These are phyloP conservation scores for Cryptococcus jaspeensis DNA, from an alignment of 1,284 basidiomycete genomes.

Conservation along the genomic window DNA sequence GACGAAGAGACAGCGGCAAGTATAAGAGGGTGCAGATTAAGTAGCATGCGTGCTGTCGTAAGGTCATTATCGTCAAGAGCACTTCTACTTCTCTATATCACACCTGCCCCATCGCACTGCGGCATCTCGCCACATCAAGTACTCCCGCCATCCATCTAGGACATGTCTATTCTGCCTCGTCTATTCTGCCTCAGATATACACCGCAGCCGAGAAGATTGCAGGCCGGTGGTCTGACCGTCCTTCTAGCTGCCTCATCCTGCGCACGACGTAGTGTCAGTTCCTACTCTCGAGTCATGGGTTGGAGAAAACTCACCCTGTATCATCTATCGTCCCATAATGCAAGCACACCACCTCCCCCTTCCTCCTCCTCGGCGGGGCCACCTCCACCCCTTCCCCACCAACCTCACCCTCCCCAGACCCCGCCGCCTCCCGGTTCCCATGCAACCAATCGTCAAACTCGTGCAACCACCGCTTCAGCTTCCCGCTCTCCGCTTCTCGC, in stretches of 20 bases:
- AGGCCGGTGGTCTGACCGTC: constrained; percentile 50
- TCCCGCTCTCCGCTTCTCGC: constrained; percentile 18
- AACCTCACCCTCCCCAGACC: neutral
- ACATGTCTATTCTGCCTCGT: neutral
- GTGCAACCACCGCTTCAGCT: constrained; percentile 35
- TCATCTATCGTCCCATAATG: constrained; percentile 52
- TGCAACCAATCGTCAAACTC: constrained; percentile 40
- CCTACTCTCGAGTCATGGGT: too few relatives aligned
- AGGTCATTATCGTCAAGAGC: too few relatives aligned
- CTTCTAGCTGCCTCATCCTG: constrained; percentile 48
- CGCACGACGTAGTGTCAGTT: too few relatives aligned
- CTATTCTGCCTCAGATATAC: constrained; percentile 29
- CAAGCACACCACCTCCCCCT: constrained; percentile 49
- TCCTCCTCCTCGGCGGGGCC: constrained; percentile 11
- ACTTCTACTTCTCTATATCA: neutral
- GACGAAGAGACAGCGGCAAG: too few relatives aligned
- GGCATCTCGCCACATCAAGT: too few relatives aligned
- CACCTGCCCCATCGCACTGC: neutral
- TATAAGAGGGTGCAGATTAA: too few relatives aligned
- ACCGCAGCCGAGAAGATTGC: constrained; percentile 50
- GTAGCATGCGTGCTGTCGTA: too few relatives aligned
- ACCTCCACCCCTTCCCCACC: constrained; percentile 9
- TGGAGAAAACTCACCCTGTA: constrained; percentile 39
- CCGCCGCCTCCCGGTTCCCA: constrained; percentile 2
- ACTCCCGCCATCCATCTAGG: neutral